phyloP scores from a whole-genome alignment of 2,329 filamentous ascomycete genomes.

The Rutstroemia sp. region DNA sequence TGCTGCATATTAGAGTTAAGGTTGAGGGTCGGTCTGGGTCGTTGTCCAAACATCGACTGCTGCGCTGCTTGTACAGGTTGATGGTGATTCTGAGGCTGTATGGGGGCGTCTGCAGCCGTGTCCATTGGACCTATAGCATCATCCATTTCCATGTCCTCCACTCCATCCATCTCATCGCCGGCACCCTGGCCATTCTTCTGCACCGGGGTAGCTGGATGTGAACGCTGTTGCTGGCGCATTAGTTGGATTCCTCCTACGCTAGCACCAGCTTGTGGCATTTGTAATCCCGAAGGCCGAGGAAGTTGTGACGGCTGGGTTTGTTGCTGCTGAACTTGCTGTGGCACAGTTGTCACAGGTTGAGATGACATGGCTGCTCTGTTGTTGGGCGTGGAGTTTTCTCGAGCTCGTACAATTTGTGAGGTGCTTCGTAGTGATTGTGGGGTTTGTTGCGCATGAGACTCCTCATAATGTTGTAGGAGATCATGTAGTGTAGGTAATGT shows the following conservation, averaged over 20 bases:
- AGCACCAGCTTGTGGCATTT: constrained; percentile 25
- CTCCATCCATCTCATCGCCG: constrained; percentile 66
- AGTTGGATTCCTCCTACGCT: constrained; percentile 28
- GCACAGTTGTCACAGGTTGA: constrained; percentile 32
- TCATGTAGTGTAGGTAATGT: constrained; percentile 89
- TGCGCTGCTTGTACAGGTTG: constrained; percentile 62
- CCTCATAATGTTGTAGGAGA: constrained; percentile 92
- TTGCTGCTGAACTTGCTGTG: constrained; percentile 40
- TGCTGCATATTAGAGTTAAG: constrained; percentile 63
- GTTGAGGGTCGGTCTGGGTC: constrained; percentile 65
- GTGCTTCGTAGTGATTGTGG: constrained; percentile 38
- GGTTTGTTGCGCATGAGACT: constrained; percentile 73
- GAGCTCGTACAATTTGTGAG: constrained; percentile 34
- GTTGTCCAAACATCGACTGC: constrained; percentile 56
- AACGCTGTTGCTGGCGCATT: constrained; percentile 29
- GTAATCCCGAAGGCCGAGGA: constrained; percentile 21
- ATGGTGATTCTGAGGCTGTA: constrained; percentile 32
- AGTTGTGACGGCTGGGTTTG: constrained; percentile 19
- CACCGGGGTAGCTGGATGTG: constrained; percentile 26
- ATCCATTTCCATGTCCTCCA: constrained; percentile 97
- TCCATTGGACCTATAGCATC: constrained; percentile 65
- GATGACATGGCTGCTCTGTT: constrained; percentile 36
- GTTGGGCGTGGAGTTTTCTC: constrained; percentile 36
- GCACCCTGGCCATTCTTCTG: constrained; percentile 24
- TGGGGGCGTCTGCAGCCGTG: constrained; percentile 43